phyloP scores from a whole-genome alignment of 805 yeast species.

The Pichia gijzeniarum region DNA sequence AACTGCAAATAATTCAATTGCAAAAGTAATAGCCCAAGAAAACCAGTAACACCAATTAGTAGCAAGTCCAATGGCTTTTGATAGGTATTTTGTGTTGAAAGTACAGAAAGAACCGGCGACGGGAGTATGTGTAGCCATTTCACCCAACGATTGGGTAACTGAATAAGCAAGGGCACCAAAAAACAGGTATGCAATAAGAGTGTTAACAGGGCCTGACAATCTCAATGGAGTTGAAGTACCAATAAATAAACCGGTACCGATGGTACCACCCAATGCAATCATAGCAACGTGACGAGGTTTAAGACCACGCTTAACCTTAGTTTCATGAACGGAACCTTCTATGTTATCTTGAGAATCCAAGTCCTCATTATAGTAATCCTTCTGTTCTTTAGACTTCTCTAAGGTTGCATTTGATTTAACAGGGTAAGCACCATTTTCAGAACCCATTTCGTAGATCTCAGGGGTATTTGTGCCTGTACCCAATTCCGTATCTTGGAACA shows the following conservation, averaged over 20 bases:
- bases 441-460: not conserved
- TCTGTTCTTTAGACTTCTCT: not conserved
- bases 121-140: conserved; percentile 76
- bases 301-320: conserved; percentile 40
- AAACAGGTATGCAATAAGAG: conserved; percentile 57
- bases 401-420: not conserved
- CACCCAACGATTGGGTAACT: conserved; percentile 69
- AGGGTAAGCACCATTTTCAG: not conserved
- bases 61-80: conserved; percentile 69
- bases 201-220: conserved; percentile 62
- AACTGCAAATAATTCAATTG: conserved; percentile 64
- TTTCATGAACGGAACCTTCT: conserved; percentile 15
- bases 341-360: not conserved
- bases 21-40: conserved; percentile 72
- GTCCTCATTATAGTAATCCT: not conserved
- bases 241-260: conserved; percentile 73
- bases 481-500: not conserved
- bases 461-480: not conserved
- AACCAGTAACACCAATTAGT: conserved; percentile 73
- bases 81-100: conserved; percentile 59
- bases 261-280: conserved; percentile 77
- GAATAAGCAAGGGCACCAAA: conserved; percentile 60
- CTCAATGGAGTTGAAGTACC: conserved; percentile 51
- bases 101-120: conserved; percentile 63
- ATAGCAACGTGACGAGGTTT: conserved; percentile 65